Evolutionary conservation across 2,329 filamentous ascomycete genomes (phyloP).

Genomic region (Ophiognomonia clavigignenti-juglandacearum): DNA sequence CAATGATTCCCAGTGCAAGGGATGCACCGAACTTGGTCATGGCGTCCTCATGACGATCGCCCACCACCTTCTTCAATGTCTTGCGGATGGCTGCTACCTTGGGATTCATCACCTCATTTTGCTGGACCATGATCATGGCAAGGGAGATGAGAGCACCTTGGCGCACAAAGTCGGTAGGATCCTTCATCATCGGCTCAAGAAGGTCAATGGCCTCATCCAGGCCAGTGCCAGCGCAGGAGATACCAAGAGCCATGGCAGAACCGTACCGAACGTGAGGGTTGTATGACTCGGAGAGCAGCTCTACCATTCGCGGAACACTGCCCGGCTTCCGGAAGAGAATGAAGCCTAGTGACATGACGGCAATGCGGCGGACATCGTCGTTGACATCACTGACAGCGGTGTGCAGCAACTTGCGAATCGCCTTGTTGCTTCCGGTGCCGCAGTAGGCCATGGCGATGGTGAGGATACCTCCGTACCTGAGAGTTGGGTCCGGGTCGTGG

Average conservation of each 20-base stretch:
- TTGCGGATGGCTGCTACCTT: constrained; percentile 90
- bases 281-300: constrained; percentile 95
- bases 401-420: constrained; percentile 90
- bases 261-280: constrained; percentile 98
- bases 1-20: constrained; percentile 91
- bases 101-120: constrained; percentile 97
- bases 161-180: constrained; percentile 95
- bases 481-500: constrained; percentile 86
- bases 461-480: constrained; percentile 97
- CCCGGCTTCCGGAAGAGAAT: constrained; percentile 97
- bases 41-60: constrained; percentile 93
- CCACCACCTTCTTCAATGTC: constrained; percentile 87
- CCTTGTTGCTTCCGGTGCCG: constrained; percentile 97
- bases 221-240: constrained; percentile 94
- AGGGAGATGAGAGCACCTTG: constrained; percentile 92
- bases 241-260: constrained; percentile 96
- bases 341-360: constrained; percentile 96
- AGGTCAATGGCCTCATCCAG: constrained; percentile 95
- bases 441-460: constrained; percentile 98
- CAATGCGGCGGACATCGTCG: constrained; percentile 91
- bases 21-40: constrained; percentile 99
- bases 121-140: constrained; percentile 98
- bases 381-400: constrained; percentile 97
- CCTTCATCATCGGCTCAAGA: constrained; percentile 98
- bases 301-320: constrained; percentile 97